phyloP scores from a whole-genome alignment of 345 rosid genomes.

The Hypericum androsaemum region DNA sequence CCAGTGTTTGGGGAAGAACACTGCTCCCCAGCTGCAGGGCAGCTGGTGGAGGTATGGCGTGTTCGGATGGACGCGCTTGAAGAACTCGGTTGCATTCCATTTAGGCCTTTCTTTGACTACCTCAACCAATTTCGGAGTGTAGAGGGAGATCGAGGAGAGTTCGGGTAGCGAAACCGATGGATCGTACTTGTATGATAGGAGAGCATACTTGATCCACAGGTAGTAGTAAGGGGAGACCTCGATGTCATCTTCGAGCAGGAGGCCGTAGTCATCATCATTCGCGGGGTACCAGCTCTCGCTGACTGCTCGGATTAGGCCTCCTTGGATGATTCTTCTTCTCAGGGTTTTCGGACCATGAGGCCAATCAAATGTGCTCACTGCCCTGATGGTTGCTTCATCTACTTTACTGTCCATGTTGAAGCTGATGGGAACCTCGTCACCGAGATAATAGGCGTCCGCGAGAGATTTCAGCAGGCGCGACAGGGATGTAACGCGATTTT shows the following conservation, averaged over 20 bases:
- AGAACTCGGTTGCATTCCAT: conserved; percentile 85
- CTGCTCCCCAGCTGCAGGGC: conserved; percentile 98
- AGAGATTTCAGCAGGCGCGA: conserved; percentile 71
- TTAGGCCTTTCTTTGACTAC: conserved; percentile 92
- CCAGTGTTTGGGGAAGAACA: conserved; percentile 99
- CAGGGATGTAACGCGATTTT: conserved; percentile 62
- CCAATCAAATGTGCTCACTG: conserved; percentile 70
- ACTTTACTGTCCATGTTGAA: conserved; percentile 96
- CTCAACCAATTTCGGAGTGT: conserved; percentile 83
- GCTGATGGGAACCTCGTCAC: conserved; percentile 77
- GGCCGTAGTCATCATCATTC: conserved; percentile 78
- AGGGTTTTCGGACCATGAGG: conserved; percentile 84
- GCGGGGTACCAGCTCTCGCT: conserved; percentile 99
- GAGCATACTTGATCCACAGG: conserved; percentile 89
- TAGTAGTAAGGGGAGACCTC: conserved; percentile 95
- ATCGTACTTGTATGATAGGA: conserved; percentile 88
- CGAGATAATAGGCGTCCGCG: conserved; percentile 60
- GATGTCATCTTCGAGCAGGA: conserved; percentile 86
- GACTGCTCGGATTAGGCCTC: conserved; percentile 95
- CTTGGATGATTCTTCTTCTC: conserved; percentile 93
- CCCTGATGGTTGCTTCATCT: conserved; percentile 71
- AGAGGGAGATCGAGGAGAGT: conserved; percentile 79
- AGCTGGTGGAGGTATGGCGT: conserved; percentile 93
- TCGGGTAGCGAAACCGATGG: conserved; percentile 76
- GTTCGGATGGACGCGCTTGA: conserved; percentile 74